Conservation (phyloP, 805 yeast species). For the Cephaloascus fragrans region DNA sequence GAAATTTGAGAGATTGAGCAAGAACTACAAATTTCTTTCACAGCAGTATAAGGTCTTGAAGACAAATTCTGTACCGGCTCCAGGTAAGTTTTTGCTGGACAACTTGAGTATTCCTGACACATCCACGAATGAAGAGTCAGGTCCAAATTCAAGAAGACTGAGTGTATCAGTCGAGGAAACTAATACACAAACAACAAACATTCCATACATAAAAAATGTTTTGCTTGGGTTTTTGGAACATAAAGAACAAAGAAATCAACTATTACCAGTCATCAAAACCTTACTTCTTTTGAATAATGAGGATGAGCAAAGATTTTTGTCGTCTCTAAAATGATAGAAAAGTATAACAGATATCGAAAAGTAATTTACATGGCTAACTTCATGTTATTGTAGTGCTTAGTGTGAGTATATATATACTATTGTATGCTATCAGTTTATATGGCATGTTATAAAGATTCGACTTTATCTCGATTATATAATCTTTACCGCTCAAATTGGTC, state of each 20-base stretch:
- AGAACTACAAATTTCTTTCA: conserved; percentile 56
- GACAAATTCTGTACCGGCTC: conserved; percentile 5
- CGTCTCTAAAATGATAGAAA: conserved; percentile 36
- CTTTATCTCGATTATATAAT: no score
- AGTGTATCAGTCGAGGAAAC: background rate
- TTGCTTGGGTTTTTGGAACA: conserved; percentile 87
- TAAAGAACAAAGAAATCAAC: conserved; percentile 78
- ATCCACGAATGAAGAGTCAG: background rate
- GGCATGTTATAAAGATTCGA: no score
- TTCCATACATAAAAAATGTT: conserved; percentile 82
- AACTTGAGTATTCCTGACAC: background rate
- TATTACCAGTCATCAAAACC: conserved; percentile 78
- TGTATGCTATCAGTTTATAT: no score
- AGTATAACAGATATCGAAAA: no score
- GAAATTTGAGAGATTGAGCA: conserved; percentile 60
- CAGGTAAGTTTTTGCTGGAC: background rate
- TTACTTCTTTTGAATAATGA: conserved; percentile 55
- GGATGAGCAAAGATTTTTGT: conserved; percentile 67
- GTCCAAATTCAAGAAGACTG: background rate
- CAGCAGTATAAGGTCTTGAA: conserved; percentile 44
- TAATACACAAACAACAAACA: conserved; percentile 17
- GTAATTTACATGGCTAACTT: no score
- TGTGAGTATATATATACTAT: no score
- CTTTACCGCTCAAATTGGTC: no score
- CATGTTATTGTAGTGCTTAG: no score